These are phyloP conservation scores for Pseudoperonospora humuli DNA, from an alignment of 352 stramenopile species.

Conservation along the genomic window DNA sequence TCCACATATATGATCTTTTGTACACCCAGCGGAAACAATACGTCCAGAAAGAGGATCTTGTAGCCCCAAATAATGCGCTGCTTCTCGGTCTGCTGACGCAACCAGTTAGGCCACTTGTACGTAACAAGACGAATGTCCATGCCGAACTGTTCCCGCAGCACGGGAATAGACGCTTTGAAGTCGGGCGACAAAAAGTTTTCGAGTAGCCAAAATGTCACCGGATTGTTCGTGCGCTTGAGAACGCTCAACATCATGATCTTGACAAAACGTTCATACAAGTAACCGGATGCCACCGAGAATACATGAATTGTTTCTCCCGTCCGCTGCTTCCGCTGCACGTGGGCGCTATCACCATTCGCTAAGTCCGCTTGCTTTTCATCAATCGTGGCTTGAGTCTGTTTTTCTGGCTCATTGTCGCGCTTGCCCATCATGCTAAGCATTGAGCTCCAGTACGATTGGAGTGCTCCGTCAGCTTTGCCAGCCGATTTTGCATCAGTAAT, in stretches of 20 bases:
- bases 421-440: conserved; percentile 66
- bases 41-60: conserved; percentile 99
- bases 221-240: conserved; percentile 92
- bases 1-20: conserved; percentile 99
- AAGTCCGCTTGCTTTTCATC: conserved; percentile 5
- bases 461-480: conserved; percentile 35
- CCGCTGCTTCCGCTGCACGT: conserved; percentile 24
- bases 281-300: conserved; percentile 95
- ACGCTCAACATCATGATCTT: conserved; percentile 99
- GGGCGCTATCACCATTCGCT: conserved; percentile 5
- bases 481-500: conserved; percentile 24
- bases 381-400: conserved; percentile 8
- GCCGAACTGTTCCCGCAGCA: conserved; percentile 88
- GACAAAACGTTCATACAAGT: conserved; percentile 98
- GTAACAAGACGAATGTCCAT: conserved; percentile 99
- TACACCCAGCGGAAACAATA: conserved; percentile 97
- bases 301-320: conserved; percentile 95
- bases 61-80: conserved; percentile 99
- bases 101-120: conserved; percentile 99
- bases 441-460: conserved; percentile 66
- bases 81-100: conserved; percentile 97
- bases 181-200: conserved; percentile 98
- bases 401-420: conserved; percentile 9
- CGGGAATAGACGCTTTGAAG: conserved; percentile 94
- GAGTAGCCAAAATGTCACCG: conserved; percentile 99